These are phyloP conservation scores for Chlamydomonas reinhardtii DNA, from an alignment of 163 green algal genomes.

Conservation along the genomic window DNA sequence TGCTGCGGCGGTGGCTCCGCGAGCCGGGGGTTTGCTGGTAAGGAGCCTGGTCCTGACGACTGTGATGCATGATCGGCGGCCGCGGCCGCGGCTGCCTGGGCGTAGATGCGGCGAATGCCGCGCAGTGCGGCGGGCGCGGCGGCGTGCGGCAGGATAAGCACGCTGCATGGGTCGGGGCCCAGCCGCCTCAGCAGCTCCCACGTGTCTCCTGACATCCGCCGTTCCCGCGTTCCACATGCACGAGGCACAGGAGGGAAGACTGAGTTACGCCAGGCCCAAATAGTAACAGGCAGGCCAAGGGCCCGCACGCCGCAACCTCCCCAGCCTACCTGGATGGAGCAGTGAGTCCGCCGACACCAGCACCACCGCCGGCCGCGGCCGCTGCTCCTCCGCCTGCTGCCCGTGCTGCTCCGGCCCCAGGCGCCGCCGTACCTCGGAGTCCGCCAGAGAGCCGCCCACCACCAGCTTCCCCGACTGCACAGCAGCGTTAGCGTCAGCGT, in stretches of 20 bases:
- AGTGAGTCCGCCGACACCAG: constrained; percentile 28
- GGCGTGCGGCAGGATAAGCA: constrained; percentile 20
- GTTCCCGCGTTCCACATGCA: too few relatives aligned
- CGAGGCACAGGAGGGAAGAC: too few relatives aligned
- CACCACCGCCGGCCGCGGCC: not conserved
- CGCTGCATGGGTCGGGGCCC: constrained; percentile 20
- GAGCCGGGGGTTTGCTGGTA: too few relatives aligned
- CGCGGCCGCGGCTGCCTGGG: not conserved
- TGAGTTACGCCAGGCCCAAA: too few relatives aligned
- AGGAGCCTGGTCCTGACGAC: too few relatives aligned
- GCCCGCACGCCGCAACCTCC: too few relatives aligned
- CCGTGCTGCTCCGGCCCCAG: not conserved
- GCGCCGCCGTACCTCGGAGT: not conserved
- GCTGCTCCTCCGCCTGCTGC: too few relatives aligned
- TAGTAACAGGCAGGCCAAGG: too few relatives aligned
- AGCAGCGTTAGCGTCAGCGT: too few relatives aligned
- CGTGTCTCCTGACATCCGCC: not conserved
- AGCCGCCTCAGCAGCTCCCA: constrained; percentile 25
- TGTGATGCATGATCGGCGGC: not conserved
- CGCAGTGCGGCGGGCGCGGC: constrained; percentile 6
- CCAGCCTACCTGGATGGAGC: too few relatives aligned
- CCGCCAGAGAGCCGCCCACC: not conserved
- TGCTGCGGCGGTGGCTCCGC: not conserved
- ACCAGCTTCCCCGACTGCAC: constrained; percentile 16
- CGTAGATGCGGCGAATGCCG: constrained; percentile 4